These are phyloP conservation scores for Apium graveolens DNA, from an alignment of 129 eudicot species.

Conservation along the genomic window DNA sequence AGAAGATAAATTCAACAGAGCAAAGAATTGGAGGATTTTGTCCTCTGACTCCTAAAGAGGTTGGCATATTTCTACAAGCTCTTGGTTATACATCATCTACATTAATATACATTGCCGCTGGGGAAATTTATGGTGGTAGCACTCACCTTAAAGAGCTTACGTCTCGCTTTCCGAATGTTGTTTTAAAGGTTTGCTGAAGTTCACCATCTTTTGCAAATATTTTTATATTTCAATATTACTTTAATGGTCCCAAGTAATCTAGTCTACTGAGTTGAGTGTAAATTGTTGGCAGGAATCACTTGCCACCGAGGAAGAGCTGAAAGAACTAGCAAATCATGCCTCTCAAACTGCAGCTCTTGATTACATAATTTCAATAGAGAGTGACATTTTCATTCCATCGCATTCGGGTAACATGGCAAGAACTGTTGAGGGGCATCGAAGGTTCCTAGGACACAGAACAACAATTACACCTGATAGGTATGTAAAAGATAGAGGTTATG, in stretches of 20 bases:
- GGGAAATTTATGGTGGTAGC: conserved; percentile 91
- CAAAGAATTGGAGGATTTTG: conserved; percentile 79
- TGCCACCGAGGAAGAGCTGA: conserved; percentile 68
- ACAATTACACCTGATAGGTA: conserved; percentile 91
- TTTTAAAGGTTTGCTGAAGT: conserved; percentile 54
- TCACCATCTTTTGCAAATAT: not conserved
- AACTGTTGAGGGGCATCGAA: conserved; percentile 87
- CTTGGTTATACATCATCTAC: conserved; percentile 83
- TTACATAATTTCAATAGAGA: conserved; percentile 74
- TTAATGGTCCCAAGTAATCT: not conserved
- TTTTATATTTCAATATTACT: not conserved
- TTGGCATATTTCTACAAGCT: conserved; percentile 79
- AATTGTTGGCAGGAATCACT: conserved; percentile 62
- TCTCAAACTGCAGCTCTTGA: conserved; percentile 95
- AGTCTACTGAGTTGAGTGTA: conserved; percentile 9
- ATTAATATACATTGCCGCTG: conserved; percentile 81
- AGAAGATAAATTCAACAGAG: conserved; percentile 75
- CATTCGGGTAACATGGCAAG: conserved; percentile 97
- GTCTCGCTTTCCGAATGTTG: conserved; percentile 66
- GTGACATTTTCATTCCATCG: conserved; percentile 82
- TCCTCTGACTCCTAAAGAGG: conserved; percentile 93
- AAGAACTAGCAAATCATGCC: conserved; percentile 51
- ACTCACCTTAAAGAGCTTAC: conserved; percentile 69
- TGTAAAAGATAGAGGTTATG: not conserved
- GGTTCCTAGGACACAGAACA: conserved; percentile 74